Evolutionary conservation across 192 early-diverging fungal genomes (phyloP), one percentile per base, ranked within the genome.

Genomic region (Coemansia sp.): DNA sequence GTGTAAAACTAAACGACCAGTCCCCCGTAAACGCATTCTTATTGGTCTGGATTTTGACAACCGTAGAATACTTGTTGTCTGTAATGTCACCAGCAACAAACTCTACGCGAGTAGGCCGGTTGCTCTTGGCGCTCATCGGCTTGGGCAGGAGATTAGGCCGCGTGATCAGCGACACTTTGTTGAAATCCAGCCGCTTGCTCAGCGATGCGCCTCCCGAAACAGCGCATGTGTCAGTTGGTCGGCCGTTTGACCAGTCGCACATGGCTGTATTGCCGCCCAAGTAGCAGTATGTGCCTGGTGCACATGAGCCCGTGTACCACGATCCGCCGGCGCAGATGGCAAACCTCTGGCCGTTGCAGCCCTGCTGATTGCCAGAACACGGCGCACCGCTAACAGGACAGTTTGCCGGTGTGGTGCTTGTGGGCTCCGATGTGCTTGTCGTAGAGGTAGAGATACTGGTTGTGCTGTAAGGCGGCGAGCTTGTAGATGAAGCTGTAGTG

Each of bases 301-400:
- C 69, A 48, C 85, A 86, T 8, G 71, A 10, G 20, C 63, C 52
- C 2, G 78, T 50, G 15, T 70, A 66, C 85, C 85, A 86, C 8
- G 25, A 20, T 10, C 81, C 81, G n/a, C 72, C 56, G 22, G 73
- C 51, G 62, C 85, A 86, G 12, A 82, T 40, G 12, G 74, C 85
- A 69, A 70, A 83, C 10, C 57, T 61, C 15, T 57, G 57, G 22
- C 81, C 75, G 22, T 57, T 68, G 62, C 85, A 86, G 0, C 67
- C 75, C 31, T 83, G 78, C 37, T 75, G 59, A 10, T 52, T 60
- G 2, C 62, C 64, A 5, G 70, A 58, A 49, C 85, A 86, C 12
- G 70, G 23, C n/a, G 42, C 65, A 9, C 85, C 85, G 11, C 71
- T 78, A 6, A 71, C 69, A 0, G 71, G 82, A 47, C 82, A 82